phyloP scores from a whole-genome alignment of 768 basidiomycete species.

The Suillus bovinus region DNA sequence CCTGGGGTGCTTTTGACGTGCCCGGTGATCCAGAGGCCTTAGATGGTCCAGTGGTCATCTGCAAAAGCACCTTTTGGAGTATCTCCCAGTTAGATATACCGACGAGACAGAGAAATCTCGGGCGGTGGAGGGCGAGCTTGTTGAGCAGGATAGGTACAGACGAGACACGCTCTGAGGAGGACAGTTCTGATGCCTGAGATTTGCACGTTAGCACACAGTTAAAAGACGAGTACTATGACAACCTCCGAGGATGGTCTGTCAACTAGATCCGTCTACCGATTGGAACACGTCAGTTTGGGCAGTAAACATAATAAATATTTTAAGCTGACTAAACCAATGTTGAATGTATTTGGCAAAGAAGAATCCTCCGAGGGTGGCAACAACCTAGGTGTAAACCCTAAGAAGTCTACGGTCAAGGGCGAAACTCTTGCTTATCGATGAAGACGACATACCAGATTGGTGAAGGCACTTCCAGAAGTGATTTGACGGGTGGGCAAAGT shows the following conservation, averaged over 20 bases:
- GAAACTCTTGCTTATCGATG: neutral
- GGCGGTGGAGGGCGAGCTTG: constrained; percentile 59
- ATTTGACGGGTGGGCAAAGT: constrained; percentile 79
- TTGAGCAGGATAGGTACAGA: constrained; percentile 57
- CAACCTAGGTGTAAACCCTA: constrained; percentile 58
- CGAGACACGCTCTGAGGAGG: constrained; percentile 47
- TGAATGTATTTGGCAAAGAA: constrained; percentile 56
- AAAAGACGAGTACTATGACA: neutral
- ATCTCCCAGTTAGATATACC: constrained; percentile 66
- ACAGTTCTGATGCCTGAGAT: constrained; percentile 55
- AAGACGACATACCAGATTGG: constrained; percentile 48
- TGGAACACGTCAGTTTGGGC: neutral
- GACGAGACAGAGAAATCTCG: constrained; percentile 75
- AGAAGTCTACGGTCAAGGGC: neutral
- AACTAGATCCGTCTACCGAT: constrained; percentile 70
- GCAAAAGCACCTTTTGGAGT: constrained; percentile 38
- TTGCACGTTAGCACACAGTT: constrained; percentile 2
- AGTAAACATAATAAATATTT: neutral
- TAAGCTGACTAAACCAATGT: constrained; percentile 62
- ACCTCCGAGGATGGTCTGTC: constrained; percentile 69
- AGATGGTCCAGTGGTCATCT: constrained; percentile 20
- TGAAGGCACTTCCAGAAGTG: constrained; percentile 81
- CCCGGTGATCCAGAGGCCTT: neutral
- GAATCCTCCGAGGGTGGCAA: constrained; percentile 60
- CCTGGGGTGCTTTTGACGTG: constrained; percentile 11